These are phyloP conservation scores for Geotrichum aggregatum DNA, from an alignment of 1,139 yeast genomes.

Conservation along the genomic window DNA sequence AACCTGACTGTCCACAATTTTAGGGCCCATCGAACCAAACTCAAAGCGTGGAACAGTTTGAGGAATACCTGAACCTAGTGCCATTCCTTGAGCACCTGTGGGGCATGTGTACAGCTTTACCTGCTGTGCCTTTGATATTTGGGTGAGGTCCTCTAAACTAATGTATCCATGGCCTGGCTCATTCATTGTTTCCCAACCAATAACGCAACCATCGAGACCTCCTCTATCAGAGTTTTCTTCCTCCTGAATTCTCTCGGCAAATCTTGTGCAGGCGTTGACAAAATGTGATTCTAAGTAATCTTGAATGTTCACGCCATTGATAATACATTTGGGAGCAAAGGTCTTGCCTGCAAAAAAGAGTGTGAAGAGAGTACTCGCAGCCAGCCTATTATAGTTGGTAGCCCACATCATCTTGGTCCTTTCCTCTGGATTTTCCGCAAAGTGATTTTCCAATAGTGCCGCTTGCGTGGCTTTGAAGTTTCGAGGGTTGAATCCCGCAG, in stretches of 20 bases:
- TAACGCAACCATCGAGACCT: conserved; percentile 48
- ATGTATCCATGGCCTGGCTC: conserved; percentile 60
- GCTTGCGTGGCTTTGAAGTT: conserved; percentile 65
- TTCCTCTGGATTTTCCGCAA: conserved; percentile 43
- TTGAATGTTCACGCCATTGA: conserved; percentile 74
- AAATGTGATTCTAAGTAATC: conserved; percentile 67
- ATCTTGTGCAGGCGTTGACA: conserved; percentile 50
- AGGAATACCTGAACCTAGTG: conserved; percentile 67
- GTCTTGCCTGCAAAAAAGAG: conserved; percentile 70
- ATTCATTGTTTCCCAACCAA: conserved; percentile 83
- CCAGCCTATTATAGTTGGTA: conserved; percentile 72
- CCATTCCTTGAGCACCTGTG: conserved; percentile 35
- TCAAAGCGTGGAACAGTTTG: conserved; percentile 61
- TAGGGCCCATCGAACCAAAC: conserved; percentile 69
- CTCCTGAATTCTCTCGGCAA: conserved; percentile 52
- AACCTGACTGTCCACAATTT: conserved; percentile 39
- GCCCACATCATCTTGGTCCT: conserved; percentile 76
- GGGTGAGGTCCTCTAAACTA: conserved; percentile 31
- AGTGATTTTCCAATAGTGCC: conserved; percentile 59
- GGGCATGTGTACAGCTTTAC: conserved; percentile 35
- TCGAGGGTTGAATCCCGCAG: conserved; percentile 75
- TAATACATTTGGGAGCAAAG: conserved; percentile 64
- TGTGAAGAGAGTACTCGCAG: conserved; percentile 77
- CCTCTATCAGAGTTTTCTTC: conserved; percentile 47
- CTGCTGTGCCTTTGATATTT: conserved; percentile 32